Conservation (phyloP, 2,329 filamentous ascomycete genomes). For the Daldinia sp. region DNA sequence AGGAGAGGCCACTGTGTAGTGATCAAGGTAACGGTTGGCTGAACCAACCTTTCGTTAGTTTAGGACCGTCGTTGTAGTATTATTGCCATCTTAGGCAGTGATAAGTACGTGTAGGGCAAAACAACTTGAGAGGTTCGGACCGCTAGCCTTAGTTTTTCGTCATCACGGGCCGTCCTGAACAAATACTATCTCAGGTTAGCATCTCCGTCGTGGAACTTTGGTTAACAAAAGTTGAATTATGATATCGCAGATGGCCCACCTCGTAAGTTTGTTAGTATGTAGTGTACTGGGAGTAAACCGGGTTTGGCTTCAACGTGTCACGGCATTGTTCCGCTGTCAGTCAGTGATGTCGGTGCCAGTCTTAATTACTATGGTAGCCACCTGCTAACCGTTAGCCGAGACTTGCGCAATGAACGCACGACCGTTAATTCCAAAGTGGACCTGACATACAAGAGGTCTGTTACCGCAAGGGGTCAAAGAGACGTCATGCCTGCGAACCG, state of each 20-base stretch:
- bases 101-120: conserved; percentile 10
- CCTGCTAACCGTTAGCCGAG: not conserved
- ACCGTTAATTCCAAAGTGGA: conserved; percentile 5
- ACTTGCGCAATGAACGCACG: conserved; percentile 19
- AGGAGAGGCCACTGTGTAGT: not conserved
- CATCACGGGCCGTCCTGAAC: conserved; percentile 11
- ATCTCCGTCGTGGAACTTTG: conserved; percentile 14
- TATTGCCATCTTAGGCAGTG: conserved; percentile 12
- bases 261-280: not conserved
- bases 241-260: conserved; percentile 1
- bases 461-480: conserved; percentile 27
- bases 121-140: conserved; percentile 13
- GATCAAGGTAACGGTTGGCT: conserved; percentile 1
- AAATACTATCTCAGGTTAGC: not conserved
- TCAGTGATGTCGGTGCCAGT: not conserved
- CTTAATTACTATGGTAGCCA: not conserved
- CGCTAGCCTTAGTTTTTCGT: conserved; percentile 11
- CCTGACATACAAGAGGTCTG: not conserved
- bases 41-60: conserved; percentile 2
- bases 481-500: conserved; percentile 28
- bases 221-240: conserved; percentile 6
- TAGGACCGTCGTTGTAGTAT: not conserved
- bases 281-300: conserved; percentile 13
- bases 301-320: conserved; percentile 7
- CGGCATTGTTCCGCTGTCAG: conserved; percentile 11